A percentile compares a stretch with the other conserved stretches of the same genome.
These are phyloP conservation scores for Lactarius evosmus DNA, from an alignment of 768 basidiomycete genomes.

Conservation along the genomic window DNA sequence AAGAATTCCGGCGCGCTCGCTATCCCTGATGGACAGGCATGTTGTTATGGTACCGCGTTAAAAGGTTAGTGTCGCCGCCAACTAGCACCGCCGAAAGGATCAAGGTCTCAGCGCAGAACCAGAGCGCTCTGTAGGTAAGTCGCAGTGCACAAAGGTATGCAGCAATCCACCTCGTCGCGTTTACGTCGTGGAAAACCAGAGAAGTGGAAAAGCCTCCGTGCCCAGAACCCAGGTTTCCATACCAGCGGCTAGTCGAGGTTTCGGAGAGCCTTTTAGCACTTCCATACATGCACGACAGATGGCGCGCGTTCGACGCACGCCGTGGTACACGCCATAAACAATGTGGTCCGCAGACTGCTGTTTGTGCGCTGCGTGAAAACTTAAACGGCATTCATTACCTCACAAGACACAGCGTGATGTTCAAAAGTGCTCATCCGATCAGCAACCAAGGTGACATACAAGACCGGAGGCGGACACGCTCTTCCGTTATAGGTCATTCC, in stretches of 20 bases:
- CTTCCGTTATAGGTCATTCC: background rate
- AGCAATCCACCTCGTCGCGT: background rate
- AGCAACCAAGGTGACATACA: background rate
- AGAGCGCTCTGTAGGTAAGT: background rate
- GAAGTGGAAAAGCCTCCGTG: background rate
- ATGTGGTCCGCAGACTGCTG: background rate
- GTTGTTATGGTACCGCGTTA: conserved; percentile 3
- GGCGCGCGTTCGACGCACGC: conserved; percentile 1
- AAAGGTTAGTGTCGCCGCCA: background rate
- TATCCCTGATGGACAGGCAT: conserved; percentile 4
- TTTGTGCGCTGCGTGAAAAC: conserved; percentile 3
- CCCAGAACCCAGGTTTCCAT: background rate
- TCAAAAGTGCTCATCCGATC: conserved; percentile 10
- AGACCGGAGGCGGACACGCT: background rate
- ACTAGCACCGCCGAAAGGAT: background rate
- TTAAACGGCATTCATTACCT: conserved; percentile 1
- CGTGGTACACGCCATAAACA: conserved; percentile 1
- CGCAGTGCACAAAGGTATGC: background rate
- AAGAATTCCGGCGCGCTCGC: background rate
- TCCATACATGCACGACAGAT: background rate
- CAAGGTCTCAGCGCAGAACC: background rate
- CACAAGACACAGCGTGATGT: conserved; percentile 14
- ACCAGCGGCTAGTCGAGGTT: background rate
- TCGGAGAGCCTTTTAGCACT: background rate
- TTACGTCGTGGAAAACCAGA: background rate